Conservation (phyloP, 495 filamentous ascomycete genomes). For the Aspergillus haitiensis region DNA sequence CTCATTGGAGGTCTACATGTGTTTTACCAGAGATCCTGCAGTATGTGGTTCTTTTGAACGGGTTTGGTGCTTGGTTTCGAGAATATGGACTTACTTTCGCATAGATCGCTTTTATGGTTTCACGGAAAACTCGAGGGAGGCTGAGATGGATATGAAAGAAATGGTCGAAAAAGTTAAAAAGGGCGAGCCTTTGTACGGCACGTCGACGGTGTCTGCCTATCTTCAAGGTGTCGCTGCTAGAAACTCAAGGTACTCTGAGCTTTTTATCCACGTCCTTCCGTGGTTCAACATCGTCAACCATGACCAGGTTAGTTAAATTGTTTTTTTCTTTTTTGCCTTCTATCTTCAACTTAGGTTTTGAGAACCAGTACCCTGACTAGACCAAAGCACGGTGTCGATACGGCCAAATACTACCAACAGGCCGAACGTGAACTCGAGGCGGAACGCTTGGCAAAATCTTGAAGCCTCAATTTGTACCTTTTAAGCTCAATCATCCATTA, state of each 20-base stretch:
- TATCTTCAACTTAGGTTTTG: not conserved
- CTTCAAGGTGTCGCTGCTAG: constrained; percentile 91
- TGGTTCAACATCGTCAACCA: constrained; percentile 99
- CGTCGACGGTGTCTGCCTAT: constrained; percentile 71
- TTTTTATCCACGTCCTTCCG: constrained; percentile 79
- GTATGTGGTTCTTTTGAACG: constrained; percentile 41
- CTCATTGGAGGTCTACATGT: constrained; percentile 72
- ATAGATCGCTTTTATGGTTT: constrained; percentile 85
- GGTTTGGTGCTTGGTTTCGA: not conserved
- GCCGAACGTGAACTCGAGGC: constrained; percentile 93
- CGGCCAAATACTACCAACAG: constrained; percentile 94
- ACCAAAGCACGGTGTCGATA: constrained; percentile 87
- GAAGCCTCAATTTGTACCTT: constrained; percentile 15
- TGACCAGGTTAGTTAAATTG: constrained; percentile 57
- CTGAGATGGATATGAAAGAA: constrained; percentile 95
- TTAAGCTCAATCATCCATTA: constrained; percentile 17
- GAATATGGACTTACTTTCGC: not conserved
- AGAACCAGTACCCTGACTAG: constrained; percentile 20
- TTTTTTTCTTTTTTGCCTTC: not conserved
- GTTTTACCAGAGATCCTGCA: constrained; percentile 71
- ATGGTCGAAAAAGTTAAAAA: constrained; percentile 95
- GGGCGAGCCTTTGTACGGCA: constrained; percentile 88
- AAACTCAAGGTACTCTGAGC: constrained; percentile 85
- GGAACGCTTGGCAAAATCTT: constrained; percentile 52
- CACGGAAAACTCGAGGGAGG: constrained; percentile 84